Evolutionary conservation across 805 yeast genomes (phyloP).

Genomic region (Torulaspora maleeae): DNA sequence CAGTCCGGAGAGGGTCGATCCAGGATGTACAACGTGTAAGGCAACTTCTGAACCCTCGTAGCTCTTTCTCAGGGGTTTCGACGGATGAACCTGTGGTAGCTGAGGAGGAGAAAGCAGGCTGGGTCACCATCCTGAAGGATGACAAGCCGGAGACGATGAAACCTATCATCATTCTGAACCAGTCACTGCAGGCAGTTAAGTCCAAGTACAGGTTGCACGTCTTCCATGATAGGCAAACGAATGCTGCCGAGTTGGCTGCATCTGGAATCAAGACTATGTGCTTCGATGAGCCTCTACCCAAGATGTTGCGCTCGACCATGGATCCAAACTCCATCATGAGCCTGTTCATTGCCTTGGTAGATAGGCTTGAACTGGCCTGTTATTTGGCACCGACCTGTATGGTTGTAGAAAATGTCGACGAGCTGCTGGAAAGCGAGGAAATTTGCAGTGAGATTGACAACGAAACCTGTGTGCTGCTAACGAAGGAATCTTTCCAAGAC

Average conservation of each 20-base stretch:
- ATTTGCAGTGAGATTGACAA: conserved; percentile 33
- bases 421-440: conserved; percentile 25
- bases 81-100: conserved; percentile 19
- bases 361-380: conserved; percentile 29
- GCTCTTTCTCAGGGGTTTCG: conserved; percentile 33
- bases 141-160: conserved; percentile 22
- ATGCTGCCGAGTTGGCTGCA: conserved; percentile 15
- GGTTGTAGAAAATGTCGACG: conserved; percentile 31
- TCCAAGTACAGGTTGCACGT: conserved; percentile 28
- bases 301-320: not conserved
- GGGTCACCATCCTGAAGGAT: conserved; percentile 31
- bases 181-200: conserved; percentile 21
- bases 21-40: conserved; percentile 34
- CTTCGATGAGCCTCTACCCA: conserved; percentile 8
- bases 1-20: conserved; percentile 28
- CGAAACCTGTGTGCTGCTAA: conserved; percentile 34
- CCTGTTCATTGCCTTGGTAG: conserved; percentile 23
- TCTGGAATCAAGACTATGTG: conserved; percentile 15
- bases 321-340: conserved; percentile 13
- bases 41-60: conserved; percentile 35
- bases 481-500: conserved; percentile 17
- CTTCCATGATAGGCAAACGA: conserved; percentile 18
- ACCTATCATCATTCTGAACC: conserved; percentile 25
- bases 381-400: conserved; percentile 32
- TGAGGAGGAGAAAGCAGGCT: conserved; percentile 15